Percentiles rank a stretch among this genome's conserved stretches.
Evolutionary conservation across 140 eudicot genomes (phyloP).

Genomic region (Senecio squalidus): DNA sequence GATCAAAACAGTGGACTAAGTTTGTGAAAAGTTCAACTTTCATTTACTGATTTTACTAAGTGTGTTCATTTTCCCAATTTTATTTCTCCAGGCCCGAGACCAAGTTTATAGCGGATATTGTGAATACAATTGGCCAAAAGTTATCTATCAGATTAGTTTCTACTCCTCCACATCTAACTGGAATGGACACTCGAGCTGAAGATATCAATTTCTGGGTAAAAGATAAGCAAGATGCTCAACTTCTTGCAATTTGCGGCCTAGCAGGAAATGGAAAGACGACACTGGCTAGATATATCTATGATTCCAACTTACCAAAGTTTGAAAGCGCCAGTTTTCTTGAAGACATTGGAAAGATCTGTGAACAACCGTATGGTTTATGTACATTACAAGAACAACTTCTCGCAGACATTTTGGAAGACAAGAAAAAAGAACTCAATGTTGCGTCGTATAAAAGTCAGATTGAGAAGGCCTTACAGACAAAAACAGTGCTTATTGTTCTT

Average conservation of each 20-base stretch:
- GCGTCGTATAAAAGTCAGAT: conserved; percentile 6
- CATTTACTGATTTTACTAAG: too few species aligned
- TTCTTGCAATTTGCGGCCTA: conserved; percentile 16
- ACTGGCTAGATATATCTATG: conserved; percentile 14
- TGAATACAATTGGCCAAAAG: background rate
- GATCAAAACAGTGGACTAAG: too few species aligned
- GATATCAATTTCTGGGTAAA: conserved; percentile 11
- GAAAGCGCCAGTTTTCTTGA: conserved; percentile 13
- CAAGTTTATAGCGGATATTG: background rate
- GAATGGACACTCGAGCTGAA: conserved; percentile 4
- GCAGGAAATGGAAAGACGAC: conserved; percentile 20
- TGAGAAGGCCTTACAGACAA: conserved; percentile 6
- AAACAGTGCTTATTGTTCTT: conserved; percentile 26
- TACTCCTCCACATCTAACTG: conserved; percentile 10
- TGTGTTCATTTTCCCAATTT: background rate
- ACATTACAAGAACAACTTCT: conserved; percentile 21
- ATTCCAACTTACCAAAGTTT: conserved; percentile 9
- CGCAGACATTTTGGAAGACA: conserved; percentile 14
- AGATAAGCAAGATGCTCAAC: background rate
- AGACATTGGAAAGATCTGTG: conserved; percentile 13
- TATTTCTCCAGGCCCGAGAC: conserved; percentile 3
- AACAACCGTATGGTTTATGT: conserved; percentile 1
- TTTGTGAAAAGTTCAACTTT: too few species aligned
- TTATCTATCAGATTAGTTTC: background rate
- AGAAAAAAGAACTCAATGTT: background rate